Percentiles rank a stretch among this genome's conserved stretches.
Conservation (phyloP, 164 flowering plant genomes). For the Vitis amurensis region DNA sequence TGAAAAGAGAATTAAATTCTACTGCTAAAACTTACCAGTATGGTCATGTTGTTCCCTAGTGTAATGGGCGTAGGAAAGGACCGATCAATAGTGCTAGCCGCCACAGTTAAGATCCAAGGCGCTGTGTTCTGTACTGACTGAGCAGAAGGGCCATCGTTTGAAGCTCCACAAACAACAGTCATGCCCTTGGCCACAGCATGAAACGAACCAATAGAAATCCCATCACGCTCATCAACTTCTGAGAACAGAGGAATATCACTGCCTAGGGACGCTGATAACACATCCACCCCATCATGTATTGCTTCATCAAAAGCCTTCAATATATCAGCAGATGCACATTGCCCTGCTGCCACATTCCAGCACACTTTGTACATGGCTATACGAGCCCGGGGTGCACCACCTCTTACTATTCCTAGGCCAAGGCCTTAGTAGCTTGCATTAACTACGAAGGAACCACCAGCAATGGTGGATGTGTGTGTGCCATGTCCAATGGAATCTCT, state of each 20-base stretch:
- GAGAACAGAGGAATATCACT: conserved; percentile 19
- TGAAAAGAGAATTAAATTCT: no score
- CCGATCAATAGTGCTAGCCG: conserved; percentile 41
- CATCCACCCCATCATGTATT: conserved; percentile 49
- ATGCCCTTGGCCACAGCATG: conserved; percentile 40
- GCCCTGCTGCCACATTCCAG: conserved; percentile 33
- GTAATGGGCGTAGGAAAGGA: conserved; percentile 26
- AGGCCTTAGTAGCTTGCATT: conserved; percentile 31
- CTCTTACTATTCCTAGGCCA: conserved; percentile 31
- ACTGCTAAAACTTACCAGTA: conserved; percentile 13
- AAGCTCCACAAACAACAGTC: conserved; percentile 35
- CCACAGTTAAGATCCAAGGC: conserved; percentile 47
- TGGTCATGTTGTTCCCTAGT: conserved; percentile 36
- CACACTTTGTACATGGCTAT: conserved; percentile 49
- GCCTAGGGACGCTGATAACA: conserved; percentile 40
- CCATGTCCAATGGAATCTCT: conserved; percentile 44
- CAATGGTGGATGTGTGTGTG: conserved; percentile 34
- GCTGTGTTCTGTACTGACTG: conserved; percentile 29
- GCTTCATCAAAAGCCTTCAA: conserved; percentile 42
- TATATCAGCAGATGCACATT: conserved; percentile 32
- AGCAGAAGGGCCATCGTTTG: conserved; percentile 31
- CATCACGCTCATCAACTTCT: conserved; percentile 30
- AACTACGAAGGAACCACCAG: conserved; percentile 30
- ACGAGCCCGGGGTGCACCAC: conserved; percentile 48
- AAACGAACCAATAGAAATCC: conserved; percentile 33